A percentile compares a stretch with the other conserved stretches of the same genome.
Evolutionary conservation across 139 green algal species (phyloP).

Genomic region (Astrephomene gubernaculifera): DNA sequence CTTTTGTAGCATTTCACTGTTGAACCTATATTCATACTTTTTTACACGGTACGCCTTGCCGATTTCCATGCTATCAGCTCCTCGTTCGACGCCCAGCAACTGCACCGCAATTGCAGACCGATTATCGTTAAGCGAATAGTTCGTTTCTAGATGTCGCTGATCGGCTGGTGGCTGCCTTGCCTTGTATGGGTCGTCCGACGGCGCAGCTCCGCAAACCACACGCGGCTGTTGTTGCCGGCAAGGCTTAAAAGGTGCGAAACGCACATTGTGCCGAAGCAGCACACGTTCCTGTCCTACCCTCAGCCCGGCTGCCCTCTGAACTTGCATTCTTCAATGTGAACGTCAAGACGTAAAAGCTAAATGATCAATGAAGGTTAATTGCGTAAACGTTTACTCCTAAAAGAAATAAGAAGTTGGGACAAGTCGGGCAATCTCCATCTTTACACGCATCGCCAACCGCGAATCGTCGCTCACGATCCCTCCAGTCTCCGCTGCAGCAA

Average conservation of each 20-base stretch:
- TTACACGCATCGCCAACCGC: neutral
- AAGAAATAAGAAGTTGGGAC: neutral
- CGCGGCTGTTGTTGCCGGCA: constrained; percentile 1
- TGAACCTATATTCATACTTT: constrained; percentile 51
- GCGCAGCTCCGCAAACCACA: neutral
- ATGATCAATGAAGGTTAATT: too few species aligned
- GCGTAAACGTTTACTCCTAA: neutral
- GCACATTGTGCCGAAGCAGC: neutral
- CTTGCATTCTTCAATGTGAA: constrained; percentile 24
- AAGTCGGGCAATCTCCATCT: too few species aligned
- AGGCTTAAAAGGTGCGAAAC: constrained; percentile 11
- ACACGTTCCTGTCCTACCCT: neutral
- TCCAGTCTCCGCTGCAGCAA: constrained; percentile 31
- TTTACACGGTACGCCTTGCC: constrained; percentile 50
- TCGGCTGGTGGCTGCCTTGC: neutral
- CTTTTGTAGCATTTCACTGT: constrained; percentile 46
- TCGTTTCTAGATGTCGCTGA: too few species aligned
- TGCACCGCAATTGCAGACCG: neutral
- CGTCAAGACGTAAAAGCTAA: too few species aligned
- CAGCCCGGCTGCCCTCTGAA: neutral
- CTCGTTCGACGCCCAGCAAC: constrained; percentile 61
- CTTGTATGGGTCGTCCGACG: constrained; percentile 32
- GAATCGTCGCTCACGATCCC: neutral
- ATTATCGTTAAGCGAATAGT: too few species aligned
- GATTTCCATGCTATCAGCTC: constrained; percentile 57